These are phyloP conservation scores for Cercospora canescens DNA, from an alignment of 2,329 filamentous ascomycete species.

Conservation along the genomic window DNA sequence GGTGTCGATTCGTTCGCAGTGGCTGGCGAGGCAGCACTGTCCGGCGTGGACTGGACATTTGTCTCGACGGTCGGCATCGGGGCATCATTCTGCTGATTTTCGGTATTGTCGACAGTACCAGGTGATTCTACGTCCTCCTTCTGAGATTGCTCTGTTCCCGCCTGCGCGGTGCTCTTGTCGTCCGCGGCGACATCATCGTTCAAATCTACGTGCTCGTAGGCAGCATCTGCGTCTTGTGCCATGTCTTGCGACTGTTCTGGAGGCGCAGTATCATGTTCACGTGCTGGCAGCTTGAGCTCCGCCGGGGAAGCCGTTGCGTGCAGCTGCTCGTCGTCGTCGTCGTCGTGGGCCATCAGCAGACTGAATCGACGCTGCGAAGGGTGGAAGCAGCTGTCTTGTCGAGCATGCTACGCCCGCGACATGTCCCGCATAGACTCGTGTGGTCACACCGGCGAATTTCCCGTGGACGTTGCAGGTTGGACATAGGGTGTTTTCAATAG, in stretches of 20 bases:
- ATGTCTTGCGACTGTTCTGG: background rate
- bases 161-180: constrained; percentile 8
- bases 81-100: background rate
- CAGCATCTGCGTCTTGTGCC: constrained; percentile 3
- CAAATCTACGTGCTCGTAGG: constrained; percentile 3
- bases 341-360: constrained; percentile 35
- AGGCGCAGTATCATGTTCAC: background rate
- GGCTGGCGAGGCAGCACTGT: constrained; percentile 18
- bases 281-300: background rate
- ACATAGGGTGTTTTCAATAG: background rate
- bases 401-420: constrained; percentile 17
- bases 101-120: constrained; percentile 16
- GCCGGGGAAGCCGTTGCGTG: constrained; percentile 15
- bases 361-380: constrained; percentile 9
- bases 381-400: constrained; percentile 1
- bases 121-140: constrained; percentile 3
- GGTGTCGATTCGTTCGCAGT: constrained; percentile 22
- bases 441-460: background rate
- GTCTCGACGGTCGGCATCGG: constrained; percentile 3
- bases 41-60: constrained; percentile 11
- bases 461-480: background rate
- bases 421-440: background rate
- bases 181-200: constrained; percentile 11
- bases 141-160: constrained; percentile 12
- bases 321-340: constrained; percentile 31